Percentiles rank a stretch among this genome's conserved stretches.
Conservation (phyloP, 768 basidiomycete species). For the Suillus decipiens region DNA sequence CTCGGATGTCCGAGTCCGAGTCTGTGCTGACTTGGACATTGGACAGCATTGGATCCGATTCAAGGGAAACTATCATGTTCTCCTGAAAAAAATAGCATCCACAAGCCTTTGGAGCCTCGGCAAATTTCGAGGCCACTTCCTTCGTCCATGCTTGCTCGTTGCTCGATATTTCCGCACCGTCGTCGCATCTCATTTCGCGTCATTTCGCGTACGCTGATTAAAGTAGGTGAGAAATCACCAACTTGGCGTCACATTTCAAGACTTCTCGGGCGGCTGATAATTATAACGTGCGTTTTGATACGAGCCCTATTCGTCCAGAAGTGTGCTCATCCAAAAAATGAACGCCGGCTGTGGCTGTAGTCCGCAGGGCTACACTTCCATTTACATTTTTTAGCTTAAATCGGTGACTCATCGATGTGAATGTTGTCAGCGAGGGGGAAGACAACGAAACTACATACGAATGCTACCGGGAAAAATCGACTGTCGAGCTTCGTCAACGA, state of each 20-base stretch:
- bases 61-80: background rate
- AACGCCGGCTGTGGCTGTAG: conserved; percentile 12
- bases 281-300: conserved; percentile 7
- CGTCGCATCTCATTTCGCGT: background rate
- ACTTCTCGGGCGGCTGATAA: background rate
- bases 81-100: background rate
- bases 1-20: background rate
- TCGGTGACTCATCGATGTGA: conserved; percentile 44
- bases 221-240: conserved; percentile 7
- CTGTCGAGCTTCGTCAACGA: conserved; percentile 29
- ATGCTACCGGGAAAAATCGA: conserved; percentile 38
- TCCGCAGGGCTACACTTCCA: conserved; percentile 27
- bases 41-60: background rate
- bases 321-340: conserved; percentile 7
- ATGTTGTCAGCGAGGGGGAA: conserved; percentile 41
- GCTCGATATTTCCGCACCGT: conserved; percentile 2
- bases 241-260: background rate
- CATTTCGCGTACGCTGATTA: conserved; percentile 1
- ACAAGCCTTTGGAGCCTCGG: background rate
- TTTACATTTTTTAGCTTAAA: conserved; percentile 49
- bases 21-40: background rate
- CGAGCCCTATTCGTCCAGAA: background rate
- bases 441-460: conserved; percentile 45
- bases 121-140: background rate
- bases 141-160: background rate